Conservation (phyloP, 495 filamentous ascomycete species). For the Xylona heveae region DNA sequence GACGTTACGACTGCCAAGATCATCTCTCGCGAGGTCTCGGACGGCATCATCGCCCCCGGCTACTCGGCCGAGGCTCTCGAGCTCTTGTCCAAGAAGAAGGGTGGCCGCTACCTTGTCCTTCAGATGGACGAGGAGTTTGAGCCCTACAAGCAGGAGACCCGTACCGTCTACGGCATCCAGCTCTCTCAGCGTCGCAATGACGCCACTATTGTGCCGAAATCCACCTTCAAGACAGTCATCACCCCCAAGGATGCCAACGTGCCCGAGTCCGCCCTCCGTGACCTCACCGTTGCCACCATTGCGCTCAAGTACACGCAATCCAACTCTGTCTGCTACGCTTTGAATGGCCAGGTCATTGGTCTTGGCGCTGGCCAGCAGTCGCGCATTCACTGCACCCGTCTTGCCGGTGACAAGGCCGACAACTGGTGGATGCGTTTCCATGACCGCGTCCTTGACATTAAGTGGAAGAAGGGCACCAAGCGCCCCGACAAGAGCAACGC, state of each 20-base stretch:
- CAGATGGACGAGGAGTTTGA: slow-evolving; percentile 81
- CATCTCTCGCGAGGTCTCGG: slow-evolving; percentile 91
- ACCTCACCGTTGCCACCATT: slow-evolving; percentile 89
- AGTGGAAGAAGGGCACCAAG: slow-evolving; percentile 95
- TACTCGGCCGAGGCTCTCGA: slow-evolving; percentile 69
- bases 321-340: slow-evolving; percentile 95
- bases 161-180: slow-evolving; percentile 74
- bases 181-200: slow-evolving; percentile 85
- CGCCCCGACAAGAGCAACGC: slow-evolving; percentile 94
- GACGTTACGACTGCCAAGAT: slow-evolving; percentile 87
- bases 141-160: slow-evolving; percentile 50
- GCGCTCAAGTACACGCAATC: slow-evolving; percentile 95
- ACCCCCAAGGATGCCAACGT: slow-evolving; percentile 58
- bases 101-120: slow-evolving; percentile 85
- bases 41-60: slow-evolving; percentile 80
- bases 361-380: slow-evolving; percentile 93
- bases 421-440: slow-evolving; percentile 99
- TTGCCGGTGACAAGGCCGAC: slow-evolving; percentile 97
- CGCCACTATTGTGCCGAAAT: slow-evolving; percentile 55
- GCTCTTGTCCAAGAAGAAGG: slow-evolving; percentile 95
- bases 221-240: slow-evolving; percentile 66
- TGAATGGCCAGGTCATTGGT: slow-evolving; percentile 84
- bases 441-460: slow-evolving; percentile 61
- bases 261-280: slow-evolving; percentile 62
- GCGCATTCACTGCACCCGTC: slow-evolving; percentile 91